Evolutionary conservation across 2,329 filamentous ascomycete genomes (phyloP).

Genomic region (Onygenales sp.): DNA sequence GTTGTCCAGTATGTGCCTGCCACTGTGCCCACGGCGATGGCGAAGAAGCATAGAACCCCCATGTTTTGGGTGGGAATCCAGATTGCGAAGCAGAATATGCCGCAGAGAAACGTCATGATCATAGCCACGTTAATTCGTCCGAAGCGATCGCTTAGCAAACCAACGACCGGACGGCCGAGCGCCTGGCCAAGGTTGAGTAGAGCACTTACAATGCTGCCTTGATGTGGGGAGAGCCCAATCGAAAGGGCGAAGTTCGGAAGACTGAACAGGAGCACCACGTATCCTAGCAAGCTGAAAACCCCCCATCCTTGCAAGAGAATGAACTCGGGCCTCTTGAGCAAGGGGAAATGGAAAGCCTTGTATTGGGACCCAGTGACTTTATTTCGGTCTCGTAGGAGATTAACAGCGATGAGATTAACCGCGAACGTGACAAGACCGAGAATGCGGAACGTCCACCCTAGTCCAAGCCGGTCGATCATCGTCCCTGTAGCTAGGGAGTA

Average conservation of each 20-base stretch:
- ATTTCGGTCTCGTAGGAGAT: slow-evolving; percentile 50
- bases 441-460: slow-evolving; percentile 53
- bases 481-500: slow-evolving; percentile 50
- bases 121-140: slow-evolving; percentile 56
- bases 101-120: slow-evolving; percentile 45
- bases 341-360: slow-evolving; percentile 42
- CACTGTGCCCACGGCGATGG: slow-evolving; percentile 48
- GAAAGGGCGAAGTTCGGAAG: slow-evolving; percentile 53
- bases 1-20: slow-evolving; percentile 53
- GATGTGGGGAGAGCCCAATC: slow-evolving; percentile 49
- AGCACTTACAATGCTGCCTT: slow-evolving; percentile 53
- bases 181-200: slow-evolving; percentile 55
- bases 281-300: slow-evolving; percentile 54
- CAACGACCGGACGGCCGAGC: slow-evolving; percentile 48
- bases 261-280: slow-evolving; percentile 55
- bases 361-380: slow-evolving; percentile 45
- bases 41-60: slow-evolving; percentile 50
- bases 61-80: slow-evolving; percentile 54
- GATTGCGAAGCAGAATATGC: slow-evolving; percentile 49
- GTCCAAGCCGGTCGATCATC: slow-evolving; percentile 46
- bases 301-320: slow-evolving; percentile 50
- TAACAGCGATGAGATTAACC: slow-evolving; percentile 44
- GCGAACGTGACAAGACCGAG: slow-evolving; percentile 47
- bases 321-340: slow-evolving; percentile 48
- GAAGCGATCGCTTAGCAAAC: slow-evolving; percentile 51